These are phyloP conservation scores for Fusarium clavum DNA, from an alignment of 2,329 filamentous ascomycete species.

Conservation along the genomic window DNA sequence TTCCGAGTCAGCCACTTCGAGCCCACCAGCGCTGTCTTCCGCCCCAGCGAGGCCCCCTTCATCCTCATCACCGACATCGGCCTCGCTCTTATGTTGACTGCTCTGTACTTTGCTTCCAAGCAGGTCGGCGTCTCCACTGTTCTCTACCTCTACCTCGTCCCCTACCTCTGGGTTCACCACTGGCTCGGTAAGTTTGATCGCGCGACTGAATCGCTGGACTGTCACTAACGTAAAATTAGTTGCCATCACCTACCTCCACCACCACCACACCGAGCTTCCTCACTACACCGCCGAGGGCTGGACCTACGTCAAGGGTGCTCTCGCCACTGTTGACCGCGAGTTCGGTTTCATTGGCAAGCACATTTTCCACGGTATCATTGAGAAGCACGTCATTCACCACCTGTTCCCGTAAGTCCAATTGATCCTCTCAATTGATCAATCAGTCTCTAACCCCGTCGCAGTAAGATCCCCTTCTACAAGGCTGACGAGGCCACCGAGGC, in stretches of 20 bases:
- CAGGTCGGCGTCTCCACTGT: slow-evolving; percentile 68
- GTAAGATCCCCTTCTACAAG: slow-evolving; percentile 57
- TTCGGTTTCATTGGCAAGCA: slow-evolving; percentile 71
- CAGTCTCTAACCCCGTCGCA: slow-evolving; percentile 13
- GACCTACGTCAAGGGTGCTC: slow-evolving; percentile 71
- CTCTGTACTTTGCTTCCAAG: slow-evolving; percentile 64
- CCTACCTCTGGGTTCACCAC: slow-evolving; percentile 78
- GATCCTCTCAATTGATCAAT: not conserved
- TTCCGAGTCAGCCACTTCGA: slow-evolving; percentile 68
- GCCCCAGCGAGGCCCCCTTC: slow-evolving; percentile 64
- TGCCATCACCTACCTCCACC: slow-evolving; percentile 80
- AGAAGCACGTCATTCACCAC: slow-evolving; percentile 72
- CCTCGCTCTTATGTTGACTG: slow-evolving; percentile 61
- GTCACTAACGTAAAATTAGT: slow-evolving; percentile 56
- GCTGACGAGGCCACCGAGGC: slow-evolving; percentile 65
- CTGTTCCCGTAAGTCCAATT: slow-evolving; percentile 56
- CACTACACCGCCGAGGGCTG: slow-evolving; percentile 62
- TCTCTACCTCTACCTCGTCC: slow-evolving; percentile 69
- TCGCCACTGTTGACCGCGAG: slow-evolving; percentile 71
- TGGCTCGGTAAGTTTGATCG: slow-evolving; percentile 66
- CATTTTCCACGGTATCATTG: slow-evolving; percentile 71
- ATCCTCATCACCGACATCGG: slow-evolving; percentile 72
- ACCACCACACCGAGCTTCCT: slow-evolving; percentile 67
- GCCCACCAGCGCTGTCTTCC: slow-evolving; percentile 71
- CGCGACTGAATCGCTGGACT: not conserved